Evolutionary conservation across 2,329 filamentous ascomycete genomes (phyloP), one percentile per base, ranked within the genome.

Genomic region (Ophiostoma angusticollis): DNA sequence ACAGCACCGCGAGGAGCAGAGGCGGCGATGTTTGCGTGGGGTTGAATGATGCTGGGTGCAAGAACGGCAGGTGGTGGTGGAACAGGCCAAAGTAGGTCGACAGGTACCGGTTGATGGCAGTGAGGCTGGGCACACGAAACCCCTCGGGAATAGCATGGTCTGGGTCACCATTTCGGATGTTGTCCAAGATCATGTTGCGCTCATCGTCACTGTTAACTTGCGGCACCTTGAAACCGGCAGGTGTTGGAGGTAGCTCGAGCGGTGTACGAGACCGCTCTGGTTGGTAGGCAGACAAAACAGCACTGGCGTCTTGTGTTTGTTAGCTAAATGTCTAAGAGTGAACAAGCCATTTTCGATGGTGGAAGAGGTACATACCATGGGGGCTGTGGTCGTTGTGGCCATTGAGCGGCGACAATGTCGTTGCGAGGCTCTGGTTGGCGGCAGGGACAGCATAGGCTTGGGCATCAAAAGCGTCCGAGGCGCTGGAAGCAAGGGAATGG

Each of bases 61-160:
- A 62, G 65, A 98, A 96, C 1, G 91, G 91, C 54, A 96, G 63
- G 55, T 98, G 91, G 53, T 94, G 91, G 56, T 98, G 91, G 62
- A 96, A 98, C 52, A 95, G 68, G 56, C 84, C 86, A 60, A 96
- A 98, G 67, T 96, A 98, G 2, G 89, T 94, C 44, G 86, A 84
- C 46, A 98, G 67, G 59, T 94, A 94, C 46, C 86, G 77, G 62
- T 98, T 96, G 57, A 96, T 64, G 3, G 84, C 81, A 25, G 77
- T 71, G 25, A 86, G 70, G 48, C 72, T 79, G 6, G 91, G 91
- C 32, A 96, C 72, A 48, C 85, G 81, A 69, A 96, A 95, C 42
- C 83, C 86, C 41, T 93, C 85, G 13, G 86, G 78, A 41, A 95
- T 78, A 32, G 82, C 78, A 53, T 79, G 78, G 53, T 94, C 84